Conservation (phyloP, 2,329 filamentous ascomycete genomes). For the Paracamarosporium sp. region DNA sequence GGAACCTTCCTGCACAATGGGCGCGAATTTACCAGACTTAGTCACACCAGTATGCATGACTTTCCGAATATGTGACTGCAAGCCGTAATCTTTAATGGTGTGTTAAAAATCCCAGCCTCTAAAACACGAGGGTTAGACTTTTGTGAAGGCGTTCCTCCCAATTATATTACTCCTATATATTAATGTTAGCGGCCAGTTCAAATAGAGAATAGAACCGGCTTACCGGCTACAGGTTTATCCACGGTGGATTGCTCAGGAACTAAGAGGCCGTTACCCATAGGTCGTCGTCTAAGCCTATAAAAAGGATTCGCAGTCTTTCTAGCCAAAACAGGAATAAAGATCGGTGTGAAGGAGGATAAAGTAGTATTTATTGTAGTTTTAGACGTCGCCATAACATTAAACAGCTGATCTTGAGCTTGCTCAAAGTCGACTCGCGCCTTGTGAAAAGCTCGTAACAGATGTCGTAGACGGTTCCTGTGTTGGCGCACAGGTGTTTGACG, state of each 20-base stretch:
- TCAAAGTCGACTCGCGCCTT: background rate
- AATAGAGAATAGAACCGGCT: background rate
- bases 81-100: background rate
- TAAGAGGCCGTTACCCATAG: too few relatives aligned
- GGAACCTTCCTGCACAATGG: background rate
- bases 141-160: background rate
- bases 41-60: background rate
- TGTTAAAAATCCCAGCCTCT: background rate
- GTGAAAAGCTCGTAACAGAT: background rate
- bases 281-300: background rate
- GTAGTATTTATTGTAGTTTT: background rate
- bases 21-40: background rate
- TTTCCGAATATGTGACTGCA: background rate
- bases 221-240: too few relatives aligned
- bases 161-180: background rate
- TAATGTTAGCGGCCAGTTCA: background rate
- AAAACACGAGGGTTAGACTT: background rate
- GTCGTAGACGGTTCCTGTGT: background rate
- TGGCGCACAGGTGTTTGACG: background rate
- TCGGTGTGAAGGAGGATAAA: background rate
- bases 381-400: background rate
- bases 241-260: too few relatives aligned
- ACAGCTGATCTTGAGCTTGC: background rate
- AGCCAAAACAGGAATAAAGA: too few relatives aligned
- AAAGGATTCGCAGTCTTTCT: background rate